phyloP scores from a whole-genome alignment of 352 stramenopile species.

The Phytophthora syringae region DNA sequence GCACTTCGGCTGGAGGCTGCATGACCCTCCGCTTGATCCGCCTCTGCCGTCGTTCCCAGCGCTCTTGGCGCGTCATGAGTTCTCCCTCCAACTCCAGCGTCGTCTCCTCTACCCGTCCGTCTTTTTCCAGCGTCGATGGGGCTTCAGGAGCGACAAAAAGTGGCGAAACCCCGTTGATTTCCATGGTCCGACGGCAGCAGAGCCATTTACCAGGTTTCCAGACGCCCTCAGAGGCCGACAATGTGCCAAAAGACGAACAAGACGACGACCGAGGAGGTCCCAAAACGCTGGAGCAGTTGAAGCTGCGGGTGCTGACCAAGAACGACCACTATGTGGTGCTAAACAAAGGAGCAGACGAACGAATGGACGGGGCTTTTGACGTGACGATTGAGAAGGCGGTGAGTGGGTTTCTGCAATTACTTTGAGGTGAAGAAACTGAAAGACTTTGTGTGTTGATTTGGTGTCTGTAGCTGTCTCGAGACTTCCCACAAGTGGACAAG shows the following conservation, averaged over 20 bases:
- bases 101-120: not conserved
- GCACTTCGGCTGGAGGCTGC: slow-evolving; percentile 14
- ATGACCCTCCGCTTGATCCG: slow-evolving; percentile 26
- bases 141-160: slow-evolving; percentile 1
- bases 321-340: slow-evolving; percentile 72
- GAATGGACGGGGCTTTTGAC: slow-evolving; percentile 88
- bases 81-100: slow-evolving; percentile 4
- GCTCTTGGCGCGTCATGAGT: slow-evolving; percentile 20
- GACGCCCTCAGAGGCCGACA: not conserved
- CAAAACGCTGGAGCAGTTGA: slow-evolving; percentile 54
- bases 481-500: slow-evolving; percentile 79
- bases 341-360: slow-evolving; percentile 84
- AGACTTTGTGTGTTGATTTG: slow-evolving; percentile 4
- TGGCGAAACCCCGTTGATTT: slow-evolving; percentile 7
- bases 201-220: slow-evolving; percentile 47
- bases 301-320: slow-evolving; percentile 58
- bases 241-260: not conserved
- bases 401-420: slow-evolving; percentile 8
- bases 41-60: slow-evolving; percentile 17
- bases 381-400: slow-evolving; percentile 91
- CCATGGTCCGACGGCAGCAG: slow-evolving; percentile 56
- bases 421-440: not conserved
- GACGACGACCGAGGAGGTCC: slow-evolving; percentile 57
- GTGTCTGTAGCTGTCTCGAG: slow-evolving; percentile 55
- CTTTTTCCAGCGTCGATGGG: slow-evolving; percentile 8